Conservation (phyloP, 305 asterid species). For the Salvia sclarea region DNA sequence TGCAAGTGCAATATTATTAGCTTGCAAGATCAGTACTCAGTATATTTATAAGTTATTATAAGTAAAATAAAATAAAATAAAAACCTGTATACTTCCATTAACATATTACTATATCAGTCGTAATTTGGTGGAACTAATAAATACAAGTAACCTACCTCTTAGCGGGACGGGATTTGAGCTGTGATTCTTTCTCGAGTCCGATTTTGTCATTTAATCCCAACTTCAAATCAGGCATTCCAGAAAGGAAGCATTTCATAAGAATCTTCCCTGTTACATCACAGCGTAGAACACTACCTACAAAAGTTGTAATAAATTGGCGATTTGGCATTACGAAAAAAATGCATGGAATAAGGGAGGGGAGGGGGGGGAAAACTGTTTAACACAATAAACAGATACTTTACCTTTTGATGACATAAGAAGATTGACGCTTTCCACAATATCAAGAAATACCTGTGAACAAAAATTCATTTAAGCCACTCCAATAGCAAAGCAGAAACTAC, state of each 20-base stretch:
- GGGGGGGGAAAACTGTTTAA: too few species aligned
- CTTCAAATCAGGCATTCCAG: conserved; percentile 99
- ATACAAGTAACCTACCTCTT: conserved; percentile 62
- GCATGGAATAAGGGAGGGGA: conserved; percentile 2
- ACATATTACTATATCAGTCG: conserved; percentile 24
- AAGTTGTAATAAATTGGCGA: conserved; percentile 26
- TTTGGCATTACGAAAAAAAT: conserved; percentile 16
- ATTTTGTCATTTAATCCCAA: conserved; percentile 98
- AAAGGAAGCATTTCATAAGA: conserved; percentile 98
- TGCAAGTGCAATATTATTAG: neutral
- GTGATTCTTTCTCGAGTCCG: conserved; percentile 98
- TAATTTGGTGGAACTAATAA: conserved; percentile 21
- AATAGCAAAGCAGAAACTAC: conserved; percentile 15
- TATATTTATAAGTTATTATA: conserved; percentile 5
- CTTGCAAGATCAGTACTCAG: conserved; percentile 11
- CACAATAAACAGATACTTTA: conserved; percentile 26
- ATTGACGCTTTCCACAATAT: conserved; percentile 97
- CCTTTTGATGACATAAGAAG: conserved; percentile 99
- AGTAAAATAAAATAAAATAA: conserved; percentile 3
- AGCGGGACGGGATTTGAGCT: conserved; percentile 90
- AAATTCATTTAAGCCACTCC: conserved; percentile 21
- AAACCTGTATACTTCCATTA: neutral
- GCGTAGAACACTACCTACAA: conserved; percentile 86
- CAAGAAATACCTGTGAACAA: conserved; percentile 80
- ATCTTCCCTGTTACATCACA: conserved; percentile 96